Evolutionary conservation across 768 basidiomycete species (phyloP), one percentile per base, ranked within the genome.

Genomic region (Suillus variegatus): DNA sequence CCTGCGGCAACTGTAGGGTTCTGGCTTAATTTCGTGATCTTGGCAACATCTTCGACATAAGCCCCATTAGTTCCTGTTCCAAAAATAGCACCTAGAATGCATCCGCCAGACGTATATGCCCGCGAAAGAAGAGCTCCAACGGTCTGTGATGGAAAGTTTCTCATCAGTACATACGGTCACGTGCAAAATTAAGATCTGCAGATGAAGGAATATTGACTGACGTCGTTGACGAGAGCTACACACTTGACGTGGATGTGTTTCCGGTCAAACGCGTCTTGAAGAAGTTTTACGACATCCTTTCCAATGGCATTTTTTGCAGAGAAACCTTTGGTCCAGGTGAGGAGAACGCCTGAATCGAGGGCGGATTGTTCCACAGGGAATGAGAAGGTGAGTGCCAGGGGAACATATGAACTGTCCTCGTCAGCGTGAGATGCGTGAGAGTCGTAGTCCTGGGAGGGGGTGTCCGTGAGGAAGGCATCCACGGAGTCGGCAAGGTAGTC

Each of bases 21-120:
- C 63, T 92, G 88, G 20, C 85, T 86, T 9, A 97, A 83, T 77
- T 99, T 99, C 47, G 83, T 88, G 73, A 99, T 89, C 60, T 94
- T 95, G 60, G 86, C 83, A 38, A 95, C 81, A 69, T 92, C 84
- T 76, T 99, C 97, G 58, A 99, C 86, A 78, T 97, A 99, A 13
- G 97, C 97, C 38, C 97, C 97, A 73, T 99, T 99, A 6, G 97
- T 99, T 20, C 97, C 97, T 0, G 97, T 99, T 32, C 97, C 97
- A 74, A 99, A 99, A 72, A 99, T 99, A 63, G 91, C 91, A 56
- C 91, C 92, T 41, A 96, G 85, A 18, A 95, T 81, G 71, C 94
- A 97, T 7, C 92, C 92, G 22, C 97, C 97, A 4, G 88, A 86
- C n/a, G 92, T 92, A 75, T 99, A 99, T 10, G 95, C 92, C 55